Percentiles rank a stretch among this genome's conserved stretches.
phyloP scores from a whole-genome alignment of 257 asterid genomes.

The Solanum lycopersicoides region DNA sequence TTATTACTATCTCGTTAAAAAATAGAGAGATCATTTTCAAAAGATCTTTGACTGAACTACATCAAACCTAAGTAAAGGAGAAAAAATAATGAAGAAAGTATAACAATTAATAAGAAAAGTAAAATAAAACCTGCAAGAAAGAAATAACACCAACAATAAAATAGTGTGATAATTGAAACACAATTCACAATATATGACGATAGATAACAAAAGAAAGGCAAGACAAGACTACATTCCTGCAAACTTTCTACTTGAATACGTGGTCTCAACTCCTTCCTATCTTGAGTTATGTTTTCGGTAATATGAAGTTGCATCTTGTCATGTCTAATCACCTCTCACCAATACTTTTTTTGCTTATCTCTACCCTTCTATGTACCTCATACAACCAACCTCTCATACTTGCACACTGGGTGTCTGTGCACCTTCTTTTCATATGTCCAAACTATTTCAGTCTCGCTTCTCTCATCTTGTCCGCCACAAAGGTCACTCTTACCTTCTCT shows the following conservation, averaged over 20 bases:
- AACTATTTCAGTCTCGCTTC: background rate
- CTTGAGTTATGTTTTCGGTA: background rate
- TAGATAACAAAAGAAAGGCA: background rate
- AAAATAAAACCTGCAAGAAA: background rate
- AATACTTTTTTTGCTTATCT: background rate
- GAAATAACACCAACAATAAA: background rate
- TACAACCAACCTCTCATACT: background rate
- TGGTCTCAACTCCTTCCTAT: background rate
- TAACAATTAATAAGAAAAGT: background rate
- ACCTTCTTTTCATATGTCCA: background rate
- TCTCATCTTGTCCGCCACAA: background rate
- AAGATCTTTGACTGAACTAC: background rate
- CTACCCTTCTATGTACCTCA: background rate
- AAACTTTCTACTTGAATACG: background rate
- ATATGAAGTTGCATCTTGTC: background rate
- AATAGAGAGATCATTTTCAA: accelerated
- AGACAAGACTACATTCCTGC: background rate
- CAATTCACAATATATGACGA: background rate
- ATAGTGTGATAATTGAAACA: background rate
- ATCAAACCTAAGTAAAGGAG: background rate
- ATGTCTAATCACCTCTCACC: background rate
- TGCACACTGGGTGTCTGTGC: background rate
- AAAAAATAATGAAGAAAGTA: background rate
- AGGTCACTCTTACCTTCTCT: background rate
- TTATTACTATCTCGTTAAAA: background rate